Percentiles rank a stretch among this genome's conserved stretches.
These are phyloP conservation scores for Isatis lusitanica DNA, from an alignment of 441 rosid genomes.

Conservation along the genomic window DNA sequence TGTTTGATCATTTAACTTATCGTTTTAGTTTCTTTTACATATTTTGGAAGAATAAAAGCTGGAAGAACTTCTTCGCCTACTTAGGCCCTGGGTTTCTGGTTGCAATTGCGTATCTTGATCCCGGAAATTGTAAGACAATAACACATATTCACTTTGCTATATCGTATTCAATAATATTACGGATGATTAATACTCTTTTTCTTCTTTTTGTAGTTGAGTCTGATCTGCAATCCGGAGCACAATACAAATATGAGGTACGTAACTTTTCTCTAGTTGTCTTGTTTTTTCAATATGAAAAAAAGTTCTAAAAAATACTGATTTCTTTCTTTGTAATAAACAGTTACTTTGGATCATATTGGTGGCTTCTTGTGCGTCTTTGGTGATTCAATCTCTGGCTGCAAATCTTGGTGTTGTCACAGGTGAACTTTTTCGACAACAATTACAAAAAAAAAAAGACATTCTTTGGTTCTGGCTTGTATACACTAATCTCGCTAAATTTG, in stretches of 20 bases:
- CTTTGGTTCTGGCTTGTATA: neutral
- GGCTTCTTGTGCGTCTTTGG: constrained; percentile 91
- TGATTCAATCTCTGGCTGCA: constrained; percentile 92
- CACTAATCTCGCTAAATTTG: neutral
- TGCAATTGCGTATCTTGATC: constrained; percentile 93
- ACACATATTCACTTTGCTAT: neutral
- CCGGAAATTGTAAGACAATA: constrained; percentile 80
- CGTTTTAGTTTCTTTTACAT: no score
- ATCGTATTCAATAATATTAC: no score
- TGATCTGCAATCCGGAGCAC: constrained; percentile 92
- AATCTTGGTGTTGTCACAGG: constrained; percentile 83
- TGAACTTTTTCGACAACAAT: constrained; percentile 18
- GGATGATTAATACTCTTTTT: no score
- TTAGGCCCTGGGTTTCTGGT: constrained; percentile 88
- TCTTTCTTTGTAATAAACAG: constrained; percentile 38
- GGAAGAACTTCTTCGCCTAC: no score
- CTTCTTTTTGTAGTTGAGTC: constrained; percentile 58
- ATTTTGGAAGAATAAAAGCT: no score
- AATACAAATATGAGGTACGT: constrained; percentile 76
- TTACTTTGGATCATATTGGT: constrained; percentile 91
- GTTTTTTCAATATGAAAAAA: neutral
- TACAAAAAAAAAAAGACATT: neutral
- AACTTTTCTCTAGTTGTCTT: neutral
- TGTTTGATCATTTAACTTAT: no score
- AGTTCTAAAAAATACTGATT: neutral